These are phyloP conservation scores for Aspergillus sp. DNA, from an alignment of 2,329 filamentous ascomycete genomes.

Conservation along the genomic window DNA sequence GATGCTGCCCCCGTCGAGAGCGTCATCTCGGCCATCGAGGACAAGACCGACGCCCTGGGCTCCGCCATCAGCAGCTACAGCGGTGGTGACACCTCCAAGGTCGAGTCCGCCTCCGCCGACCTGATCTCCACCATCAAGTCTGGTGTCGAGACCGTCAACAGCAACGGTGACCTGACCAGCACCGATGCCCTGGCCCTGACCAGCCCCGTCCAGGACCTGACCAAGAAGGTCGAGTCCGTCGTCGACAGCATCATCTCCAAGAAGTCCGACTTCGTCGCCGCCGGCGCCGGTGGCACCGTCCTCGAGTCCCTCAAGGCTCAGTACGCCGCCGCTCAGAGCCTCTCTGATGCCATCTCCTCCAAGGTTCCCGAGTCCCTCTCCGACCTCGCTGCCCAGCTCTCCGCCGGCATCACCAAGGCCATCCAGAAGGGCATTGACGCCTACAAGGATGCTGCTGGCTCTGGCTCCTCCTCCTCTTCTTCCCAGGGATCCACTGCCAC, in stretches of 20 bases:
- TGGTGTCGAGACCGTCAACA: conserved; percentile 25
- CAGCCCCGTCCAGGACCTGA: conserved; percentile 26
- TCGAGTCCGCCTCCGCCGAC: conserved; percentile 22
- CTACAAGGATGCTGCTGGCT: conserved; percentile 9
- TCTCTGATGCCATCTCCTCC: conserved; percentile 26
- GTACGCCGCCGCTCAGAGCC: conserved; percentile 23
- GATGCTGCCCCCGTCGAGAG: conserved; percentile 15
- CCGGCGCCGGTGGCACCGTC: conserved; percentile 21
- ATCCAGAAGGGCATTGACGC: conserved; percentile 26
- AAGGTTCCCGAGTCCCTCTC: conserved; percentile 29
- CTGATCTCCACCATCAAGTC: conserved; percentile 25
- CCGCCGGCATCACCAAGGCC: conserved; percentile 28
- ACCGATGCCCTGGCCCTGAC: conserved; percentile 28
- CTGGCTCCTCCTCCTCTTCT: conserved; percentile 7
- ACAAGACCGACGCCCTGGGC: conserved; percentile 19
- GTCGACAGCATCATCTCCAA: conserved; percentile 25
- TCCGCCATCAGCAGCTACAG: conserved; percentile 24
- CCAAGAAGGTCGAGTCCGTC: conserved; percentile 21
- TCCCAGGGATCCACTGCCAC: conserved; percentile 13
- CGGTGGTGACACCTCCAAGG: conserved; percentile 19
- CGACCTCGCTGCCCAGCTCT: conserved; percentile 24
- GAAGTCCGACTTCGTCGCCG: conserved; percentile 26
- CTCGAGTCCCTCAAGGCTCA: conserved; percentile 25
- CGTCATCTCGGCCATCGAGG: conserved; percentile 21
- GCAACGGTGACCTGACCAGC: conserved; percentile 19